Evolutionary conservation across 2,329 filamentous ascomycete genomes (phyloP).

Genomic region (Fusarium sp.): DNA sequence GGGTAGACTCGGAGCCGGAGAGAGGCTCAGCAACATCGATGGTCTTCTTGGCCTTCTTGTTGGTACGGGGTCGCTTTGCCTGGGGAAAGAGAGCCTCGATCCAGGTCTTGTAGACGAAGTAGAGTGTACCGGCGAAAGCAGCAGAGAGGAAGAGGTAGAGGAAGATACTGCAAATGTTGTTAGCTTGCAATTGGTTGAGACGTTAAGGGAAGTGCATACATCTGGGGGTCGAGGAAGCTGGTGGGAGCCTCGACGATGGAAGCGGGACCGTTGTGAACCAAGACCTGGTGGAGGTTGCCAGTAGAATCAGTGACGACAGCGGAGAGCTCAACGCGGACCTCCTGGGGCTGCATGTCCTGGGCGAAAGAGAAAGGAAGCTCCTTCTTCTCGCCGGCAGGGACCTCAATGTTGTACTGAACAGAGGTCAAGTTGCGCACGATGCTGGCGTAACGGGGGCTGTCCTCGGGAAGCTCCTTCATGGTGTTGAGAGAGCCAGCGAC

Average conservation of each 20-base stretch:
- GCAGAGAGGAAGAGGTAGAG: constrained; percentile 90
- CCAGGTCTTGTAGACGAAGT: constrained; percentile 99
- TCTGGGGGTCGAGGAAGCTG: constrained; percentile 93
- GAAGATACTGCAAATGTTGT: constrained; percentile 77
- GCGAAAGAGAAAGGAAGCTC: constrained; percentile 83
- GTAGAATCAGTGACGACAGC: constrained; percentile 75
- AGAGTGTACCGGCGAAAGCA: constrained; percentile 80
- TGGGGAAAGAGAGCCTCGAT: constrained; percentile 95
- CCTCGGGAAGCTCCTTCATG: constrained; percentile 60
- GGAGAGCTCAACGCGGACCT: constrained; percentile 79
- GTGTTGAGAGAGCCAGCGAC: constrained; percentile 76
- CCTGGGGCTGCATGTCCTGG: constrained; percentile 91
- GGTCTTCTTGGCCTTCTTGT: constrained; percentile 72
- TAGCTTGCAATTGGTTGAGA: neutral
- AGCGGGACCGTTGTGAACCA: constrained; percentile 83
- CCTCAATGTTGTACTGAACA: constrained; percentile 74
- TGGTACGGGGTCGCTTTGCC: constrained; percentile 72
- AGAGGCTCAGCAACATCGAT: constrained; percentile 67
- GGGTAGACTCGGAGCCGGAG: constrained; percentile 74
- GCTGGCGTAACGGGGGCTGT: constrained; percentile 54
- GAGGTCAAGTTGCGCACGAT: constrained; percentile 87
- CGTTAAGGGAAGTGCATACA: constrained; percentile 66
- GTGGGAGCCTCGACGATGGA: constrained; percentile 89
- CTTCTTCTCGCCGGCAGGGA: constrained; percentile 79
- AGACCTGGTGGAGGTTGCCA: constrained; percentile 76